phyloP scores from a whole-genome alignment of 1,284 basidiomycete species.

The Afroboletus lepidellus region DNA sequence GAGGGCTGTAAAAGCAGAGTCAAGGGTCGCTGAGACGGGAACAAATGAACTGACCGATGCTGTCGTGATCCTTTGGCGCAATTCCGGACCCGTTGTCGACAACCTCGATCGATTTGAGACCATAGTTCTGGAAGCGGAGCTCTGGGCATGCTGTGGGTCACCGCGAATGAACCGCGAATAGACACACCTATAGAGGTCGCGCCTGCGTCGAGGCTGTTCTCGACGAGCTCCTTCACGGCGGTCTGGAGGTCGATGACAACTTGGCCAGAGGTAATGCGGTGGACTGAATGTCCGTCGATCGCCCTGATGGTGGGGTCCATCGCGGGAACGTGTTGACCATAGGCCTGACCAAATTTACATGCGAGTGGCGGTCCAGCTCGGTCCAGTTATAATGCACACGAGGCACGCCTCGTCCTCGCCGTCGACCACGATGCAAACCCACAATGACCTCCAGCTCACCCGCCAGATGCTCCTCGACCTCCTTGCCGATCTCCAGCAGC shows the following conservation, averaged over 20 bases:
- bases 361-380: background rate
- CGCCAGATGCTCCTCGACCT: conserved; percentile 39
- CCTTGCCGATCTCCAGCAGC: conserved; percentile 50
- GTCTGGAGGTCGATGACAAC: conserved; percentile 93
- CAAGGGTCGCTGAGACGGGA: background rate
- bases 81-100: conserved; percentile 93
- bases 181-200: conserved; percentile 78
- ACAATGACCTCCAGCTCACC: conserved; percentile 41
- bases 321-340: conserved; percentile 1
- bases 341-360: too few species aligned
- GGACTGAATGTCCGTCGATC: conserved; percentile 77
- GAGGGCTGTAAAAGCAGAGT: conserved; percentile 49
- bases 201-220: conserved; percentile 94
- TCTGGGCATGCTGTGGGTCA: conserved; percentile 48
- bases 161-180: background rate
- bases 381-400: conserved; percentile 9
- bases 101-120: conserved; percentile 85
- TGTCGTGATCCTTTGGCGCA: conserved; percentile 70
- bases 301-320: conserved; percentile 40
- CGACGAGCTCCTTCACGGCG: conserved; percentile 94
- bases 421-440: conserved; percentile 19
- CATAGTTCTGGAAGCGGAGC: conserved; percentile 88
- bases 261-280: conserved; percentile 76
- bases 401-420: conserved; percentile 1
- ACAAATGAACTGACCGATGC: conserved; percentile 58